Evolutionary conservation across 208 protist genomes (phyloP).

Genomic region (Leishmania tropica): DNA sequence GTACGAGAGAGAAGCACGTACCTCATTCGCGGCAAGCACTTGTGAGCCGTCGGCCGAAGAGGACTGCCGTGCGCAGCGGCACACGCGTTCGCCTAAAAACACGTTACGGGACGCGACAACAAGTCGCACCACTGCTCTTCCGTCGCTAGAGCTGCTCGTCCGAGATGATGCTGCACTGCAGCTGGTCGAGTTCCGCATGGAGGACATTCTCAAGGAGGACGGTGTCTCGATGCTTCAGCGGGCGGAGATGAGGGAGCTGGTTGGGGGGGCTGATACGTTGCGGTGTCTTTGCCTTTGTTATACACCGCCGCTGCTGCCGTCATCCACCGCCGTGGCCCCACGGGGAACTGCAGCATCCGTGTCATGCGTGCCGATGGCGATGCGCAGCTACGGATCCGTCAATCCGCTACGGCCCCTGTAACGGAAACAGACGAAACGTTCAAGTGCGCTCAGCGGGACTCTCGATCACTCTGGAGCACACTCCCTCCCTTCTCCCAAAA

Average conservation of each 20-base stretch:
- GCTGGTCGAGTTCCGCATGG: slow-evolving; percentile 18
- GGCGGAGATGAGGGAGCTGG: slow-evolving; percentile 14
- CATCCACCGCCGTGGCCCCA: neutral
- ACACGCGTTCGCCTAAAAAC: too few species aligned
- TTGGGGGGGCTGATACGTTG: slow-evolving; percentile 16
- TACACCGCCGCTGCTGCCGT: slow-evolving; percentile 5
- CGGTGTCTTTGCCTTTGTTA: slow-evolving; percentile 19
- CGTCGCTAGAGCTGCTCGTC: slow-evolving; percentile 5
- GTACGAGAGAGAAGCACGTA: neutral
- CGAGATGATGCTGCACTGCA: slow-evolving; percentile 17
- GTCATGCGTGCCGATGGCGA: neutral
- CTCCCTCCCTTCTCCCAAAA: neutral
- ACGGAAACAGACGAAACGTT: neutral
- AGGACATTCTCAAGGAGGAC: slow-evolving; percentile 30
- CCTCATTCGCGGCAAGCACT: neutral
- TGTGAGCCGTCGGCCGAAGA: neutral
- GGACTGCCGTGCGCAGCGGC: neutral
- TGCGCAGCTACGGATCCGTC: slow-evolving; percentile 31
- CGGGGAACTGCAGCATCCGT: neutral
- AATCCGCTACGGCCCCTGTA: slow-evolving; percentile 8
- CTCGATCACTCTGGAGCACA: too few species aligned
- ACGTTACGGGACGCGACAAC: neutral
- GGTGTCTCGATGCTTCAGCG: slow-evolving; percentile 17
- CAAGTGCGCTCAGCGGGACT: neutral
- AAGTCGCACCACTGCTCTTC: neutral